Evolutionary conservation across 129 eudicot species (phyloP).

Genomic region (Heracleum sosnowskyi): DNA sequence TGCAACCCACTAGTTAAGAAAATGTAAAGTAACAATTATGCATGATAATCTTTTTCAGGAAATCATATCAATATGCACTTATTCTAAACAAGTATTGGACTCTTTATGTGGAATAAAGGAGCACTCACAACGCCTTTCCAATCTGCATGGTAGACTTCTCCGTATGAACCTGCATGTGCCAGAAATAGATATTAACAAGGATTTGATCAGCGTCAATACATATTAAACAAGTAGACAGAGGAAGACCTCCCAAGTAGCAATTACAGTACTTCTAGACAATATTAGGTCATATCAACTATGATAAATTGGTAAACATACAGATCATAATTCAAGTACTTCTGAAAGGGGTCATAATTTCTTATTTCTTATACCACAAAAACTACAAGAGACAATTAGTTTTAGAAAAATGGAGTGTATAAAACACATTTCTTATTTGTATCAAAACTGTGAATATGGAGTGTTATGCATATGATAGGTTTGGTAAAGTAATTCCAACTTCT

Average conservation of each 20-base stretch:
- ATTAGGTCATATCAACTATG: not conserved
- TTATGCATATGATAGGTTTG: not conserved
- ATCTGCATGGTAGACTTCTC: slow-evolving; percentile 96
- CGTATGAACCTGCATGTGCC: slow-evolving; percentile 73
- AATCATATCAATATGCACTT: not conserved
- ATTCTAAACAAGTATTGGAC: not conserved
- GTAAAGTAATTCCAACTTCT: not conserved
- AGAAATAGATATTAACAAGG: slow-evolving; percentile 1
- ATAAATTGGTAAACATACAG: slow-evolving; percentile 11
- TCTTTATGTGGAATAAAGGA: not conserved
- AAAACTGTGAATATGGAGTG: not conserved
- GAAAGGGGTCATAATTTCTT: not conserved
- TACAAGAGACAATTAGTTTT: not conserved
- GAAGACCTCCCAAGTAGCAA: not conserved
- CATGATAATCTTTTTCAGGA: not conserved
- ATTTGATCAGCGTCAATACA: not conserved
- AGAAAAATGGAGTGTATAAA: not conserved
- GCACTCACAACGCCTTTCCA: slow-evolving; percentile 98
- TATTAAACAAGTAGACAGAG: not conserved
- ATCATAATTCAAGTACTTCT: not conserved
- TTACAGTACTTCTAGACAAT: not conserved
- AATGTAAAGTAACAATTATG: not conserved
- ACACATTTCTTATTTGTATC: not conserved
- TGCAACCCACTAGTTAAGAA: not conserved
- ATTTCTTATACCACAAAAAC: not conserved